These are phyloP conservation scores for Podila epicladia DNA, from an alignment of 192 early-diverging fungal genomes.

Conservation along the genomic window DNA sequence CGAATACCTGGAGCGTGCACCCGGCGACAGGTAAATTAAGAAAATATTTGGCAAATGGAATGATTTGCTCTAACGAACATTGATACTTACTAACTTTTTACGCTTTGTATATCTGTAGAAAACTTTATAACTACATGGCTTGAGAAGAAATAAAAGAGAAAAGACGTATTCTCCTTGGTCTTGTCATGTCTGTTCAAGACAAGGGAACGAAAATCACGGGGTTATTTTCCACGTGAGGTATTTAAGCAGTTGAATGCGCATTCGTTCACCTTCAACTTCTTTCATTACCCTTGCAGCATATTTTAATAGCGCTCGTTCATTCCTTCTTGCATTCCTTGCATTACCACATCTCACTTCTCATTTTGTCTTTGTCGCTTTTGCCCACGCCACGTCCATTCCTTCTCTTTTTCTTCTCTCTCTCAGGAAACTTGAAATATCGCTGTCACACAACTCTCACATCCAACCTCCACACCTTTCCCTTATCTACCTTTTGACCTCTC, in stretches of 20 bases:
- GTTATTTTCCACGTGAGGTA: no score
- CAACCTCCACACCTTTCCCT: neutral
- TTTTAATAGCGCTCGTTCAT: no score
- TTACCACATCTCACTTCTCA: neutral
- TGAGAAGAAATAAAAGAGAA: neutral
- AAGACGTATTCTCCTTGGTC: no score
- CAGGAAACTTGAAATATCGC: neutral
- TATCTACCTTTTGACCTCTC: neutral
- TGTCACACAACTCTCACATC: neutral
- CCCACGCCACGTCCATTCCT: neutral
- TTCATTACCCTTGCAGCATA: no score
- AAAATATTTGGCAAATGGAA: neutral
- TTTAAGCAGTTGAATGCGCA: no score
- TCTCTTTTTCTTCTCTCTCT: neutral
- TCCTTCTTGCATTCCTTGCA: neutral
- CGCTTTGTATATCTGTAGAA: slow-evolving; percentile 11
- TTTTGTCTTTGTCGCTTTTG: neutral
- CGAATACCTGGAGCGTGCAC: slow-evolving; percentile 91
- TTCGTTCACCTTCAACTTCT: no score
- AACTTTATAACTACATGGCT: slow-evolving; percentile 43
- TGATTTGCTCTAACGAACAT: neutral
- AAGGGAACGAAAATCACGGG: no score
- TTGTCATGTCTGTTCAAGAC: no score
- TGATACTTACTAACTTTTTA: neutral
- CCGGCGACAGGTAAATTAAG: slow-evolving; percentile 50